Base-by-base conservation (phyloP, 2,329 filamentous ascomycete species). In the Whalleya microplaca region DNA sequence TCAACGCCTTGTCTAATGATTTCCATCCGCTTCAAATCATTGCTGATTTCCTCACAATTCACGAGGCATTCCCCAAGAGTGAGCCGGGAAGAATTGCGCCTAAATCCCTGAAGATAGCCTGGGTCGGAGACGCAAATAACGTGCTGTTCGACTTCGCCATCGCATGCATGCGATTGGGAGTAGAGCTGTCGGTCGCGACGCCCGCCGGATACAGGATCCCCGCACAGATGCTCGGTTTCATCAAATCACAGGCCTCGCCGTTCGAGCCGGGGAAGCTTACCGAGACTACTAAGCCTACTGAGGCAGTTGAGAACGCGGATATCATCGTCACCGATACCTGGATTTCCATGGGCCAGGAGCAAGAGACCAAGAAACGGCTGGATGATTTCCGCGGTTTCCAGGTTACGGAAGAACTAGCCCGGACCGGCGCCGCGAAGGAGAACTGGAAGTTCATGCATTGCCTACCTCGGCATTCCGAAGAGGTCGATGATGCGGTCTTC, bases 371-470 rank as follows among this genome's bases (percentile, higher is more conserved):
- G 64, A 89, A 89, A 79, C 82, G 91, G 48, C 73, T 97, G 58
- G 84, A 88, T 70, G 92, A 87, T 2, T 99, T 99, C 72, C 83
- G 84, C 27, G 93, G 94, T 14, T 99, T 93, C 76, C 94, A 97
- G 73, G 90, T 99, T 69, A 97, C 94, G 2, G 84, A 87, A 46
- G 90, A 95, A 43, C 80, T 99, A 64, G 94, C 92, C 1, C 84
- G 88, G 74, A 83, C 87, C 48, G 93, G 92, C 43, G 93, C 92
- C 19, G 95, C 95, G 42, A 96, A 95, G 73, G 81, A 89, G 14
- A 84, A 84, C 61, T 99, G 95, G 95, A 92, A 91, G 75, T 99
- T 99, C 73, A 97, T 99, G 95, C 95, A 99, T 79, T 99, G 95
- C 73, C 76, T 99, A 56, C 95, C 95, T 14, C 85, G 95, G 61